Base-by-base conservation (phyloP, 2,329 filamentous ascomycete genomes). In the Intubia oerlemansii region DNA sequence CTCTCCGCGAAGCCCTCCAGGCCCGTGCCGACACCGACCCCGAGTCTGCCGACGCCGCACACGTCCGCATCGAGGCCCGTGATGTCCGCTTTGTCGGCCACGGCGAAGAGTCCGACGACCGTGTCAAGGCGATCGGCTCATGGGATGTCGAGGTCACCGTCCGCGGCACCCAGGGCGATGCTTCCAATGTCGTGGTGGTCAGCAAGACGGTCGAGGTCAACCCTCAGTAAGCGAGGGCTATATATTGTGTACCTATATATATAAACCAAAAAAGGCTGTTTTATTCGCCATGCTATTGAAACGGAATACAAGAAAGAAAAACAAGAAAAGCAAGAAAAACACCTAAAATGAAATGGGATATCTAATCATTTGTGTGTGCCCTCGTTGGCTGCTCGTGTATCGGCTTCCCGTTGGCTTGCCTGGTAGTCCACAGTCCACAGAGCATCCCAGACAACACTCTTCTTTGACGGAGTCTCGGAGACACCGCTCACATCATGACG, bases 381-480 rank as follows among this genome's bases (percentile, higher is more conserved):
- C n/a, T n/a, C n/a, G n/a, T n/a, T n/a, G n/a, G n/a, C n/a, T n/a
- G n/a, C n/a, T n/a, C n/a, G n/a, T n/a, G n/a, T n/a, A n/a, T n/a
- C n/a, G n/a, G n/a, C n/a, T n/a, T n/a, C n/a, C n/a, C n/a, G n/a
- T n/a, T n/a, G n/a, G n/a, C n/a, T n/a, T n/a, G n/a, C n/a, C n/a
- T n/a, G n/a, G n/a, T n/a, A n/a, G n/a, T n/a, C n/a, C n/a, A n/a
- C n/a, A n/a, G n/a, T n/a, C 66, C 67, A 72, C 11, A 73, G 46
- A 10, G 62, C 57, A 38, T 70, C 66, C 65, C 66, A 74, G 8
- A 71, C 54, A 4, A 69, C 50, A 17, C 60, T 66, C 39, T 48
- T 60, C 45, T 55, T 62, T n/a, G 44, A 48, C 15, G 53, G 43
- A 34, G 52, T 55, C 30, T 53, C 38, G 25, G 44, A 42, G 16